phyloP scores from a whole-genome alignment of 116 monocot species.

The Papilionanthe hybrid region DNA sequence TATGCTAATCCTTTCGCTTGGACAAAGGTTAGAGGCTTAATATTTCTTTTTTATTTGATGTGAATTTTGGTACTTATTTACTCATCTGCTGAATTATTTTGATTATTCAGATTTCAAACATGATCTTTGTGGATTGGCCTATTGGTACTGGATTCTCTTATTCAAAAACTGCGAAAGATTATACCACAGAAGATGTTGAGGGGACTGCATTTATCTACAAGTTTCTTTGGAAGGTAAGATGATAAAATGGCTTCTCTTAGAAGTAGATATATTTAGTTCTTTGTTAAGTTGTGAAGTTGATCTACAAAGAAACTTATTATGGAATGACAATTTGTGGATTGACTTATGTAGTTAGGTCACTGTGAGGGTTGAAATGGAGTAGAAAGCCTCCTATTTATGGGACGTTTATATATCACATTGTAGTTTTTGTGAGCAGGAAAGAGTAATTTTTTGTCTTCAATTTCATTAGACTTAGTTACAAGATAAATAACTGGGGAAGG shows the following conservation, averaged over 20 bases:
- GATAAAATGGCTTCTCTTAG: not conserved
- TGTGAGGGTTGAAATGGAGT: too few relatives aligned
- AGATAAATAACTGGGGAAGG: too few relatives aligned
- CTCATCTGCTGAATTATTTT: not conserved
- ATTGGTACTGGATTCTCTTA: constrained; percentile 27
- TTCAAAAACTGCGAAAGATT: constrained; percentile 12
- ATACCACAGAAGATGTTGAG: constrained; percentile 6
- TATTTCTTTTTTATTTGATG: not conserved
- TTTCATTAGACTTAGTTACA: too few relatives aligned
- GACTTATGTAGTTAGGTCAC: not conserved
- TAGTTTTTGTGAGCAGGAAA: too few relatives aligned
- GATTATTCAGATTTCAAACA: constrained; percentile 15
- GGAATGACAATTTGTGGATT: not conserved
- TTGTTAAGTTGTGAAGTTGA: too few relatives aligned
- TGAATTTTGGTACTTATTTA: not conserved
- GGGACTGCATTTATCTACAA: not conserved
- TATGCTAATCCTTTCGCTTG: constrained; percentile 6
- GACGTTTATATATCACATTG: too few relatives aligned
- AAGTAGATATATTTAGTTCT: too few relatives aligned
- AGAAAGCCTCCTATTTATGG: too few relatives aligned
- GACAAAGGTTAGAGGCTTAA: not conserved
- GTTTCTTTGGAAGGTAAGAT: constrained; percentile 17
- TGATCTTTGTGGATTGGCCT: constrained; percentile 25
- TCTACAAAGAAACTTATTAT: too few relatives aligned
- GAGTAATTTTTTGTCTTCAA: too few relatives aligned